A percentile compares a stretch with the other conserved stretches of the same genome.
Evolutionary conservation across 2,329 filamentous ascomycete genomes (phyloP).

Genomic region (Penicillium freii): DNA sequence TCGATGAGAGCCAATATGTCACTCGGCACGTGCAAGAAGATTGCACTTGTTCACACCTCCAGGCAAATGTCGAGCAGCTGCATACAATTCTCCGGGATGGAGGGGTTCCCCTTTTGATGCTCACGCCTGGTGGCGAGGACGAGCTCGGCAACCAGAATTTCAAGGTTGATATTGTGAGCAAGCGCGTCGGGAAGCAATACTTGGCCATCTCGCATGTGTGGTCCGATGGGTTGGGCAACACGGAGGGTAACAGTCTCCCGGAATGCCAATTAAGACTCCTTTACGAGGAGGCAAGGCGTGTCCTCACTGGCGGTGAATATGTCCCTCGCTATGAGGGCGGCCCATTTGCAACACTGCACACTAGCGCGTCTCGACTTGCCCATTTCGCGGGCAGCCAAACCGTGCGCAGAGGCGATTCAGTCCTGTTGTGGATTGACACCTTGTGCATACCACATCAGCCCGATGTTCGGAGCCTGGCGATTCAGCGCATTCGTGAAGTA

Average conservation of each 20-base stretch:
- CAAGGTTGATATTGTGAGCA: background rate
- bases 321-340: background rate
- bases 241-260: background rate
- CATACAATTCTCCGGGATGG: background rate
- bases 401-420: constrained; percentile 6
- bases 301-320: background rate
- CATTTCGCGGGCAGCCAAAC: background rate
- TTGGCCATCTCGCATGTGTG: background rate
- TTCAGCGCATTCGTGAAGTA: constrained; percentile 14
- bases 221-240: background rate
- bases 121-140: background rate
- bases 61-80: background rate
- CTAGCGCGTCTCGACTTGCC: background rate
- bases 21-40: constrained; percentile 7
- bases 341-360: background rate
- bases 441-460: constrained; percentile 14
- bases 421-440: constrained; percentile 14
- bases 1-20: constrained; percentile 12
- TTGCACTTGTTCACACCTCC: constrained; percentile 6
- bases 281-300: background rate
- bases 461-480: constrained; percentile 12
- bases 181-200: background rate
- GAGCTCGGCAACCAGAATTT: background rate
- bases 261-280: background rate
- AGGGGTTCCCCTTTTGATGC: background rate